Evolutionary conservation across 2,329 filamentous ascomycete genomes (phyloP), one percentile per base, ranked within the genome.

Genomic region (Colletotrichum endophyticum): DNA sequence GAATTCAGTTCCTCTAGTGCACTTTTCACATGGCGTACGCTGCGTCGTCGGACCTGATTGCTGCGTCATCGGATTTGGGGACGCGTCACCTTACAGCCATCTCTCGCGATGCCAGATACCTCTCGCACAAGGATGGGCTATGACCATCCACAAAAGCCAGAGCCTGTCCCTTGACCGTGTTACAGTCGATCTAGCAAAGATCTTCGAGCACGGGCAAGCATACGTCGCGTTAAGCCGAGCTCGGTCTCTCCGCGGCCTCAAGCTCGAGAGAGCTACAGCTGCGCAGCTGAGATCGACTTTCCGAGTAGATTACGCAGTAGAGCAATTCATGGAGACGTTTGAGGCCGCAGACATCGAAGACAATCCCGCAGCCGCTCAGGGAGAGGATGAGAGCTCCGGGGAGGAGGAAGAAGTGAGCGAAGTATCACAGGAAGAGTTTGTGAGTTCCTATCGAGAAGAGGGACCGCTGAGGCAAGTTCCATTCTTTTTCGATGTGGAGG

Each of bases 151-250:
- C 81, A 93, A 92, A 81, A 87, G 87, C 6, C 91, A 94, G 83
- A 91, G 92, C 5, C 90, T 93, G 86, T 93, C 91, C 2, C 83
- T 94, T 5, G 88, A 93, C 25, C 86, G 87, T 5, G 91, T 91
- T 2, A 85, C 88, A 3, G 90, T 94, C 3, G 83, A 93, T 79
- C 80, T 94, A 6, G 80, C 81, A 1, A 81, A 82, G 9, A 86
- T 87, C 0, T 94, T 93, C 78, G 89, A 90, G 73, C 84, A 87
- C 32, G 91, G 91, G 0, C 91, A 93, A 82, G 88, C 89, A 1
- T 94, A 94, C 73, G 92, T 94, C 8, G 91, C 91, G n/a, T 84
- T 93, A n/a, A 91, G 89, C 25, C 83, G 91, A 77, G 91, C 89
- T n/a, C 86, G 85, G n/a, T 87, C 85, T 12, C 84, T 92, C 5